Evolutionary conservation across 805 yeast species (phyloP).

Genomic region (Candida insectorum): DNA sequence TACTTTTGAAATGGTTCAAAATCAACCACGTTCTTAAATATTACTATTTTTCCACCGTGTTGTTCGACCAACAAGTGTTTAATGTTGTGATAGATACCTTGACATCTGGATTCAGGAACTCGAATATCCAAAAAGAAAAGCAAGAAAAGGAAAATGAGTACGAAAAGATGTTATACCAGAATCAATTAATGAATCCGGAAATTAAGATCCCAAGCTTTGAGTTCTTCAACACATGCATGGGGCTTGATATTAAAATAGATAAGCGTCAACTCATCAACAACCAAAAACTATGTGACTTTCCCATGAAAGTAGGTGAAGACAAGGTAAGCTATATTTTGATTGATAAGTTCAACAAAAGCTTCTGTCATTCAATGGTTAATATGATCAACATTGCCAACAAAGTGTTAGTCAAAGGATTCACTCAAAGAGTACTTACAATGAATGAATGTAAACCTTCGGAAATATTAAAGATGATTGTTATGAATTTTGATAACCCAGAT

Average conservation of each 20-base stretch:
- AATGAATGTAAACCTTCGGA: conserved; percentile 65
- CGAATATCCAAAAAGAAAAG: conserved; percentile 23
- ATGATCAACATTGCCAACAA: conserved; percentile 54
- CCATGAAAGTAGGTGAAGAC: conserved; percentile 21
- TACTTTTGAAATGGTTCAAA: conserved; percentile 75
- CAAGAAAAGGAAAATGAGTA: conserved; percentile 18
- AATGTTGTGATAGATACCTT: conserved; percentile 28
- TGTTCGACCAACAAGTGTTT: conserved; percentile 70
- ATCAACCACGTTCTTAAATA: conserved; percentile 72
- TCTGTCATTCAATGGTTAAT: conserved; percentile 47
- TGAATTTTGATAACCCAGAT: conserved; percentile 55
- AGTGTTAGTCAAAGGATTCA: conserved; percentile 55
- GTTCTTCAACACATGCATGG: conserved; percentile 37
- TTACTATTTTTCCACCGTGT: conserved; percentile 65
- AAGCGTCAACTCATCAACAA: conserved; percentile 25
- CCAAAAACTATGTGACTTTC: conserved; percentile 23
- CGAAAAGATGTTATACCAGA: conserved; percentile 33
- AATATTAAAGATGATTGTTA: conserved; percentile 51
- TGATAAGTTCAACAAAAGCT: conserved; percentile 34
- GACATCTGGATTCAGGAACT: conserved; percentile 32
- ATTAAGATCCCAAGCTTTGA: conserved; percentile 28
- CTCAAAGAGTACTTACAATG: conserved; percentile 68
- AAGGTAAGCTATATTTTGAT: conserved; percentile 20
- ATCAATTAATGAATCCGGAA: conserved; percentile 37
- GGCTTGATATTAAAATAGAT: conserved; percentile 4